Base-by-base conservation (phyloP, 140 eudicot genomes). In the Stevia rebaudiana region DNA sequence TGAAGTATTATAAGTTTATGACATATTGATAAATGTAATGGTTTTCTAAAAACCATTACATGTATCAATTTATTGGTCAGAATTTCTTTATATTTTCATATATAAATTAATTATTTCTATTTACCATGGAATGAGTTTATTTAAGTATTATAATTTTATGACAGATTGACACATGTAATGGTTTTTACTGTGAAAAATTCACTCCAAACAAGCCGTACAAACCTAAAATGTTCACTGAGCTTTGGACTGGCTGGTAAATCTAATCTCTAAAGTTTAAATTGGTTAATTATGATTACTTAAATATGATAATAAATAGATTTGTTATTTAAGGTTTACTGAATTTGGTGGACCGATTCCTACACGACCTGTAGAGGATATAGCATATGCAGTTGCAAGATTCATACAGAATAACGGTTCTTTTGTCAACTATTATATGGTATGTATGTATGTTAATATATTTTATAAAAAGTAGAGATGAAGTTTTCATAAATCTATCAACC, bases 111-210 rank as follows among this genome's bases (percentile, higher is more conserved):
- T 11, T 1, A 13, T 1, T 11, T 25, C n/a, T 15, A 0, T 70
- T 54, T 77, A 51, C 16, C 69, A 57, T 71, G 42, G 4, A 52
- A 23, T 13, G 13, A 28, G 13, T 28, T 16, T 8, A 48, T 2
- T 16, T 40, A 46, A 46, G 41, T 18, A 30, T 44, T 39, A 13
- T 69, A 11, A 18, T 67, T 28, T 25, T 39, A 41, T 75, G 56
- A 41, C 95, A 90, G 97, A 90, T 90, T 8, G 87, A 90, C 58
- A 79, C 94, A 55, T 90, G 97, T 80, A 90, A 90, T 73, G 97
- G 94, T 17, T 90, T 90, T 76, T 90, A 90, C 85, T 90, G 97
- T 65, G 90, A 90, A 59, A 78, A 72, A 17, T 90, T 84, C 61
- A 72, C 53, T 39, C 97, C 97, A 7, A 81, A 82, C 74, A 80